Evolutionary conservation across 2,329 filamentous ascomycete species (phyloP), one percentile per base, ranked within the genome.

Genomic region (Metarhizium album): DNA sequence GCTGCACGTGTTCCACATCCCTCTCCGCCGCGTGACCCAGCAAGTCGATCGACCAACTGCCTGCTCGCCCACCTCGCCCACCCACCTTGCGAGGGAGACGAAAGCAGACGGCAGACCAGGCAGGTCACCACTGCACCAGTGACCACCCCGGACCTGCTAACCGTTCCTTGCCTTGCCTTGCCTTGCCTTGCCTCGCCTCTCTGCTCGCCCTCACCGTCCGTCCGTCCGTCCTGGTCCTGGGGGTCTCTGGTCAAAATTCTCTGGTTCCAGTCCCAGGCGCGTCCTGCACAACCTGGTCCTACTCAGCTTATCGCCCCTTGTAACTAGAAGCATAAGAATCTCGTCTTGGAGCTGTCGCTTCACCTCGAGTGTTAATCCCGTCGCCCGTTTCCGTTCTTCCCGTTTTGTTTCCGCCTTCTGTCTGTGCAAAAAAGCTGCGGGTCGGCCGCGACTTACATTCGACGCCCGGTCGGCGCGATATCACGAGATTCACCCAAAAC

Each of bases 401-500:
- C 47, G 40, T 49, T 50, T 42, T 48, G 24, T 55, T 42, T 50
- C 51, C 50, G 27, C 29, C 27, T 45, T 42, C 31, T 43, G 46
- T 37, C 49, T 49, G 42, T 45, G 33, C 33, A 40, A 31, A 48
- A 52, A 49, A 49, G 54, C 43, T 51, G 54, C 49, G 53, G 55
- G 55, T 55, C 55, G 48, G 52, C 53, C 53, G 53, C 57, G 57
- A 63, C 64, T 65, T 66, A 65, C 50, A 57, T 60, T 59, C 53
- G 55, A 58, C 57, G 46, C 46, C 53, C 45, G 51, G 33, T 40
- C 38, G 55, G 59, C 69, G 68, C 70, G 69, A 72, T 70, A 73
- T 73, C 70, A 73, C 70, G 70, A 73, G 70, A 68, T 72, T 65
- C 67, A 9, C 7, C 67, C 64, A 66, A 65, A 69, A 68, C 69